A percentile compares a stretch with the other conserved stretches of the same genome.
These are phyloP conservation scores for Diaporthe caulivora DNA, from an alignment of 2,329 filamentous ascomycete species.

Conservation along the genomic window DNA sequence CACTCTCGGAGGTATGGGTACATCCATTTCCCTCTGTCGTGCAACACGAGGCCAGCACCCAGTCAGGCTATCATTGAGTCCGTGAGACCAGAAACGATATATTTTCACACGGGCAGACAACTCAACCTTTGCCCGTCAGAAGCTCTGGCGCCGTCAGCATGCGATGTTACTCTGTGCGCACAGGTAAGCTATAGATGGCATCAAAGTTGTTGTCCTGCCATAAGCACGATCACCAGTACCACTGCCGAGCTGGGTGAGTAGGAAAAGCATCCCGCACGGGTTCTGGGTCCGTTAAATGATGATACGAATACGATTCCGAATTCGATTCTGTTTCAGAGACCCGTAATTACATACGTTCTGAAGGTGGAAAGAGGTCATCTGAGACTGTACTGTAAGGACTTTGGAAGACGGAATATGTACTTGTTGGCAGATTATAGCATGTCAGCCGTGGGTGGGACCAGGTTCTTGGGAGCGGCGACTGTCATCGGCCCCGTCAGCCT, in stretches of 20 bases:
- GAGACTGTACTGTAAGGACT: background rate
- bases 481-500: constrained; percentile 28
- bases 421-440: too few species aligned
- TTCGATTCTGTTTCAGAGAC: background rate
- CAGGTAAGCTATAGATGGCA: background rate
- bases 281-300: background rate
- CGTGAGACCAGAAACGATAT: background rate
- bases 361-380: background rate
- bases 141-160: background rate
- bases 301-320: constrained; percentile 22
- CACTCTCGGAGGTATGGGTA: too few species aligned
- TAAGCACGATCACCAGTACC: background rate
- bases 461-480: constrained; percentile 11
- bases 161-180: background rate
- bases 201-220: background rate
- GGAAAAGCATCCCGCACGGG: background rate
- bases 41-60: background rate
- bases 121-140: background rate
- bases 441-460: background rate
- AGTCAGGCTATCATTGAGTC: background rate
- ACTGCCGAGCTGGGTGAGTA: background rate
- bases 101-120: background rate
- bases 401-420: background rate
- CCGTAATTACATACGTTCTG: background rate
- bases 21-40: too few species aligned